A percentile compares a stretch with the other conserved stretches of the same genome.
These are phyloP conservation scores for Nidula microcarpa DNA, from an alignment of 768 basidiomycete genomes.

Conservation along the genomic window DNA sequence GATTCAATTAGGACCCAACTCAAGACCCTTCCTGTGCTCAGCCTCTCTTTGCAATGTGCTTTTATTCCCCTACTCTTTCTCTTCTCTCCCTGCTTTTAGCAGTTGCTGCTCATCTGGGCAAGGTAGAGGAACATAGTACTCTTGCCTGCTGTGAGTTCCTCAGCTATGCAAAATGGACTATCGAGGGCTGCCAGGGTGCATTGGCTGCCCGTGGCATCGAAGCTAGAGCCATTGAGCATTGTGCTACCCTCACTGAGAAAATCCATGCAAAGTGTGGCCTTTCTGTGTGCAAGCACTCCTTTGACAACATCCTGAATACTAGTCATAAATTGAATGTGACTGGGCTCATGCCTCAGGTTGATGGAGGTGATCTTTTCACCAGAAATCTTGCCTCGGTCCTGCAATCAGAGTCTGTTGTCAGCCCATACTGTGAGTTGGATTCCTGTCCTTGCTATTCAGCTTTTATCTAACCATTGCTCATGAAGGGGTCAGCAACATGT, in stretches of 20 bases:
- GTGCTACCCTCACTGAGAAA: not conserved
- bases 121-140: not conserved
- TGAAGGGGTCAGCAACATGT: not conserved
- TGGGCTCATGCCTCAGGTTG: not conserved
- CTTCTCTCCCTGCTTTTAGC: not conserved
- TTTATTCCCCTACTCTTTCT: not conserved
- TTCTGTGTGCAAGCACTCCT: not conserved
- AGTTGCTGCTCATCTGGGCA: not conserved
- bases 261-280: not conserved
- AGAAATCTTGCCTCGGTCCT: not conserved
- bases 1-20: too few relatives aligned
- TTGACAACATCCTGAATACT: not conserved
- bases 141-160: not conserved
- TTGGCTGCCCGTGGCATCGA: not conserved
- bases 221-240: not conserved
- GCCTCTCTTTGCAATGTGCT: too few relatives aligned
- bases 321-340: not conserved
- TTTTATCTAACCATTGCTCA: not conserved
- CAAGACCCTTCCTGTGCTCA: too few relatives aligned
- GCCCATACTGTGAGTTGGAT: not conserved
- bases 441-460: not conserved
- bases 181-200: not conserved
- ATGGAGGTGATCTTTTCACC: not conserved
- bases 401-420: not conserved
- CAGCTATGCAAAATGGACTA: not conserved